Evolutionary conservation across 495 filamentous ascomycete species (phyloP).

Genomic region (Lepraria neglecta): DNA sequence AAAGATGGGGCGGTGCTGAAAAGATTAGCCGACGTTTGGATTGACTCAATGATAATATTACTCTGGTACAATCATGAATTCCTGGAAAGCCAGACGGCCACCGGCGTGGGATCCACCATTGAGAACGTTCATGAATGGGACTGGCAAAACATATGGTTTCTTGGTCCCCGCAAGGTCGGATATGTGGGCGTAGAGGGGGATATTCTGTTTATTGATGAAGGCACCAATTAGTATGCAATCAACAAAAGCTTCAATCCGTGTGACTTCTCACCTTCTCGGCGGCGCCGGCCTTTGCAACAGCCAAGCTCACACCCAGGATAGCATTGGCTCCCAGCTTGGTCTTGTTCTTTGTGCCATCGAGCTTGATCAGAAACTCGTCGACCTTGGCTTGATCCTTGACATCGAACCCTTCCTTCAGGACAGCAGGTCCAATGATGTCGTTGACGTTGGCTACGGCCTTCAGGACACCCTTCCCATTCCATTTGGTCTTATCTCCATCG

Average conservation of each 20-base stretch:
- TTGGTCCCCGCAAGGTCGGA: slow-evolving; percentile 98
- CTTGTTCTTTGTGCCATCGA: slow-evolving; percentile 97
- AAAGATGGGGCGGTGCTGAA: slow-evolving; percentile 67
- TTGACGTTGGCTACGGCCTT: slow-evolving; percentile 98
- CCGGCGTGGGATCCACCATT: slow-evolving; percentile 99
- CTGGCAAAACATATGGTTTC: slow-evolving; percentile 98
- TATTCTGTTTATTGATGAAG: slow-evolving; percentile 41
- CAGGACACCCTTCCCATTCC: slow-evolving; percentile 80
- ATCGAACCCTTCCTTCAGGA: slow-evolving; percentile 89
- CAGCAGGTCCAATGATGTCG: slow-evolving; percentile 77
- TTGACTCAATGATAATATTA: not conserved
- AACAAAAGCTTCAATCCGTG: not conserved
- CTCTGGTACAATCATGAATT: slow-evolving; percentile 98
- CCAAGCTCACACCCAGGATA: slow-evolving; percentile 93
- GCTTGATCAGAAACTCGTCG: slow-evolving; percentile 90
- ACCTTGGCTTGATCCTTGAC: slow-evolving; percentile 94
- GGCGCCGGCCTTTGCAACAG: slow-evolving; percentile 94
- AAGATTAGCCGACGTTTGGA: slow-evolving; percentile 17
- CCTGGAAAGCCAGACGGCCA: slow-evolving; percentile 98
- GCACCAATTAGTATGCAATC: not conserved
- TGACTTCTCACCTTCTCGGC: slow-evolving; percentile 65
- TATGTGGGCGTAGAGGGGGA: slow-evolving; percentile 96
- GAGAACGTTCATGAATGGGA: slow-evolving; percentile 99
- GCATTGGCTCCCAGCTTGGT: slow-evolving; percentile 96
- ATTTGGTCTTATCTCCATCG: slow-evolving; percentile 95